phyloP scores from a whole-genome alignment of 352 stramenopile species.

The Globisporangium okanoganense region DNA sequence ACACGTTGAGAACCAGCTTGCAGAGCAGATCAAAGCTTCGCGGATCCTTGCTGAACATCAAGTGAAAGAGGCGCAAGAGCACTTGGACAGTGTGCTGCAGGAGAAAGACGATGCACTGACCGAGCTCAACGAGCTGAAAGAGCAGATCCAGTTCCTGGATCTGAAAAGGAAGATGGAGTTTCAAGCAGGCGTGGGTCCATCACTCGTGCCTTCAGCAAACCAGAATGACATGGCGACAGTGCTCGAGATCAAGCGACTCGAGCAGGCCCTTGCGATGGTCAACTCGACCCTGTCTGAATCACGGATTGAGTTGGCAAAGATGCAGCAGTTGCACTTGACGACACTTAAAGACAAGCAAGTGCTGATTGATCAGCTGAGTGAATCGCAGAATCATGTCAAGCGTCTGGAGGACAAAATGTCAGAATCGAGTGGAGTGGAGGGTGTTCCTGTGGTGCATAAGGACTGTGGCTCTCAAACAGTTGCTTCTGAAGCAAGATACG shows the following conservation, averaged over 20 bases:
- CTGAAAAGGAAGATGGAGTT: constrained; percentile 44
- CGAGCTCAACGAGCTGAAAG: constrained; percentile 38
- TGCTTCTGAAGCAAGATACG: constrained; percentile 7
- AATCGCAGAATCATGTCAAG: constrained; percentile 14
- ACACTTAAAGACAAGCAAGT: constrained; percentile 46
- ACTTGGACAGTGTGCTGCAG: constrained; percentile 31
- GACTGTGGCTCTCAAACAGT: constrained; percentile 17
- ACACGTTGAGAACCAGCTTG: constrained; percentile 39
- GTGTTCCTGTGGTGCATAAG: constrained; percentile 9
- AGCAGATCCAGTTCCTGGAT: constrained; percentile 50
- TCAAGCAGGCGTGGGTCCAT: constrained; percentile 2
- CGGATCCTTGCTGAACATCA: constrained; percentile 26
- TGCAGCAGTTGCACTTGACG: constrained; percentile 36
- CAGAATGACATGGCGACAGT: constrained; percentile 16
- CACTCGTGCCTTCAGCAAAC: neutral
- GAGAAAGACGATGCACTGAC: constrained; percentile 34
- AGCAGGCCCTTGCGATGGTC: constrained; percentile 35
- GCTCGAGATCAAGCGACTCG: constrained; percentile 36
- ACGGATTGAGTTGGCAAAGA: constrained; percentile 38
- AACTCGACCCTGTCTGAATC: constrained; percentile 36
- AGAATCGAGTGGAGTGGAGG: neutral
- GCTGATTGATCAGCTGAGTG: constrained; percentile 31
- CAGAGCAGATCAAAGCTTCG: constrained; percentile 36
- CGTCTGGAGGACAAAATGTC: constrained; percentile 19
- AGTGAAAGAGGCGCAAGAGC: constrained; percentile 21